Evolutionary conservation across 129 eudicot species (phyloP).

Genomic region (Cynara cardunculus): DNA sequence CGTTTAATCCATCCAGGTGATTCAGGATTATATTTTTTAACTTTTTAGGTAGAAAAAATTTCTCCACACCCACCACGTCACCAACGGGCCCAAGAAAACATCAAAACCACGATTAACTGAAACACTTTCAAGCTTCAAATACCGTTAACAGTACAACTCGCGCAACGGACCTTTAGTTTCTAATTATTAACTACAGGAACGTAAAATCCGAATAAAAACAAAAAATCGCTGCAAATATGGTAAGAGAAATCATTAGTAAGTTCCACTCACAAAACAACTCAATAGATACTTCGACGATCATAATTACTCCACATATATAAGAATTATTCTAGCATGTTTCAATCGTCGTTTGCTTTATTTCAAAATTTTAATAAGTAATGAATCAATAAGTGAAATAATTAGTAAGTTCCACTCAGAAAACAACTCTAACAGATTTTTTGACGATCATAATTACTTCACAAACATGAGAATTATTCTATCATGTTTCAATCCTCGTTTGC

Average conservation of each 20-base stretch:
- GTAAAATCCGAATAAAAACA: not conserved
- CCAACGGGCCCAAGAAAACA: not conserved
- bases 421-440: not conserved
- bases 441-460: not conserved
- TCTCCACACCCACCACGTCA: not conserved
- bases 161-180: not conserved
- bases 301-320: not conserved
- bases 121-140: not conserved
- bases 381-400: not conserved
- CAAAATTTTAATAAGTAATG: not conserved
- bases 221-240: not conserved
- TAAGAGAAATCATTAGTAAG: not conserved
- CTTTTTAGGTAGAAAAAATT: not conserved
- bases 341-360: not conserved
- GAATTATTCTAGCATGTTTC: not conserved
- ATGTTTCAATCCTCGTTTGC: conserved; percentile 5
- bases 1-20: not conserved
- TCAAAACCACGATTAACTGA: not conserved
- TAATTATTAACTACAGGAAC: not conserved
- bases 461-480: not conserved
- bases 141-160: not conserved
- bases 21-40: not conserved
- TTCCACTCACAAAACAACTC: not conserved
- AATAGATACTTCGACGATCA: not conserved
- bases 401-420: not conserved